Percentiles rank a stretch among this genome's conserved stretches.
Evolutionary conservation across 495 filamentous ascomycete species (phyloP).

Genomic region (Xylaria scruposa): DNA sequence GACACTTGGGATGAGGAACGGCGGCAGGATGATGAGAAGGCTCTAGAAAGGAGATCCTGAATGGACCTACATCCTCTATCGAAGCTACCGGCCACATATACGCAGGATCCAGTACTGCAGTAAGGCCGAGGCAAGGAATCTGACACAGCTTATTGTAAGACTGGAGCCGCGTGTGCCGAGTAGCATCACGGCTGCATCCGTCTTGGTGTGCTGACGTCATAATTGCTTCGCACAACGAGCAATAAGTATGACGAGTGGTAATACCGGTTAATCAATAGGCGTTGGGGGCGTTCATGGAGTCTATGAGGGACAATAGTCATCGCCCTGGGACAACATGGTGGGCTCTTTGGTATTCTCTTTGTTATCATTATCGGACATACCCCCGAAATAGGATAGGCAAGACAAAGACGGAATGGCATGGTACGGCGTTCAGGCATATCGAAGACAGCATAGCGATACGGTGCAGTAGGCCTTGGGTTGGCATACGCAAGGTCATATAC

Average conservation of each 20-base stretch:
- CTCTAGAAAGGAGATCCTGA: constrained; percentile 18
- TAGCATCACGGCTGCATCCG: constrained; percentile 10
- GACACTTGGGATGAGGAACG: constrained; percentile 53
- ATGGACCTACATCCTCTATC: neutral
- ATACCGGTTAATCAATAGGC: constrained; percentile 13
- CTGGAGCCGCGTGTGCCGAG: constrained; percentile 5
- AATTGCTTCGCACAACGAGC: constrained; percentile 9
- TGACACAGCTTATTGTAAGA: constrained; percentile 13
- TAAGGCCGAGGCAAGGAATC: neutral
- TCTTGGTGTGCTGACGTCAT: constrained; percentile 18
- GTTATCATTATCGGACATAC: constrained; percentile 25
- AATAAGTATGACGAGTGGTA: neutral
- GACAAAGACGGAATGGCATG: constrained; percentile 9
- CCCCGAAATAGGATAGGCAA: constrained; percentile 17
- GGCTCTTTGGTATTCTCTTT: constrained; percentile 17
- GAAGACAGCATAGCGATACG: constrained; percentile 27
- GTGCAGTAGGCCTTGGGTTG: constrained; percentile 18
- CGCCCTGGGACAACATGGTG: constrained; percentile 9
- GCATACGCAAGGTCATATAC: constrained; percentile 24
- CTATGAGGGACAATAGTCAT: neutral
- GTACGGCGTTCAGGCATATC: constrained; percentile 27
- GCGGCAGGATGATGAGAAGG: constrained; percentile 46
- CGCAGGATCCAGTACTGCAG: neutral
- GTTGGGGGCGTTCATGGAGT: constrained; percentile 16
- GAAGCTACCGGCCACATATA: neutral